Evolutionary conservation across 2,329 filamentous ascomycete species (phyloP).

Genomic region (Hypoxylon sp.): DNA sequence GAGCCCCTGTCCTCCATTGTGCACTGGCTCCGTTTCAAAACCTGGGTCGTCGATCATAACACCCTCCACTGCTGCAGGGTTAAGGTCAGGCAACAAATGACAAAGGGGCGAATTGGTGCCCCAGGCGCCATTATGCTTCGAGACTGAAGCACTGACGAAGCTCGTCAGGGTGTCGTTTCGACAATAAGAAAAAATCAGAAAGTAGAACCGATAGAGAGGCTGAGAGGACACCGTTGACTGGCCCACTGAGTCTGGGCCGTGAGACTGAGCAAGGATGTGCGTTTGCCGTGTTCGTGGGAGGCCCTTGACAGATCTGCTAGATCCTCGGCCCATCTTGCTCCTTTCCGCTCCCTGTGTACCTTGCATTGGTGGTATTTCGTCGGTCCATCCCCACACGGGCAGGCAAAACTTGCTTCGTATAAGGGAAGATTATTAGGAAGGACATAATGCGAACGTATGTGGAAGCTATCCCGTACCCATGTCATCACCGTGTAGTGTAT

Average conservation of each 20-base stretch:
- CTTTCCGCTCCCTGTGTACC: slow-evolving; percentile 35
- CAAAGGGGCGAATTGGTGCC: slow-evolving; percentile 3
- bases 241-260: slow-evolving; percentile 2
- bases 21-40: slow-evolving; percentile 41
- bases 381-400: slow-evolving; percentile 33
- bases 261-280: slow-evolving; percentile 26
- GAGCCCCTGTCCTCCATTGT: slow-evolving; percentile 28
- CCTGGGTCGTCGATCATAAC: slow-evolving; percentile 33
- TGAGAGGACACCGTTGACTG: background rate
- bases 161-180: slow-evolving; percentile 9
- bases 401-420: slow-evolving; percentile 26
- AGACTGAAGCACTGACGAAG: slow-evolving; percentile 17
- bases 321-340: slow-evolving; percentile 40
- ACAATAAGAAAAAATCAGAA: slow-evolving; percentile 6
- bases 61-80: slow-evolving; percentile 27
- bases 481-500: background rate
- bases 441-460: slow-evolving; percentile 26
- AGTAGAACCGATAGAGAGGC: slow-evolving; percentile 8
- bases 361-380: slow-evolving; percentile 40
- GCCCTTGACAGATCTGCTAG: slow-evolving; percentile 36
- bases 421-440: slow-evolving; percentile 24
- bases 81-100: slow-evolving; percentile 32
- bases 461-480: slow-evolving; percentile 4
- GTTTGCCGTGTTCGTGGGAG: slow-evolving; percentile 21
- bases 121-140: slow-evolving; percentile 7